Evolutionary conservation across 208 protist species (phyloP).

Genomic region (Sergeia podlipaevii): DNA sequence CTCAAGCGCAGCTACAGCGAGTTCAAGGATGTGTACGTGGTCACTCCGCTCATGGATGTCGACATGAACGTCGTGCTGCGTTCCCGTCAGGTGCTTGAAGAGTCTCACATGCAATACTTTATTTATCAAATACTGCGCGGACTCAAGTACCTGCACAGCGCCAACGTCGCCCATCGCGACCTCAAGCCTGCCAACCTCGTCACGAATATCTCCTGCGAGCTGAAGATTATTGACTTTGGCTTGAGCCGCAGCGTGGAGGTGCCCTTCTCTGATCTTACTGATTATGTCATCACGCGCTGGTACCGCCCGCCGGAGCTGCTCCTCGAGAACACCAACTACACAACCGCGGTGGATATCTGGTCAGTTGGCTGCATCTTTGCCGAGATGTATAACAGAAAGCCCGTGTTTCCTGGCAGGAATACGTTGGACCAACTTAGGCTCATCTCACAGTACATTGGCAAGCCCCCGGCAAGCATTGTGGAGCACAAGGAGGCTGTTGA

Average conservation of each 20-base stretch:
- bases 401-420: constrained; percentile 85
- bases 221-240: constrained; percentile 93
- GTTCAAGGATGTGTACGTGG: constrained; percentile 95
- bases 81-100: constrained; percentile 89
- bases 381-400: constrained; percentile 94
- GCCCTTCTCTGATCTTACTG: constrained; percentile 73
- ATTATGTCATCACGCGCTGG: constrained; percentile 95
- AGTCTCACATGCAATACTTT: constrained; percentile 83
- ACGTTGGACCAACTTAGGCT: constrained; percentile 92
- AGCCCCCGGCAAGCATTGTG: constrained; percentile 89
- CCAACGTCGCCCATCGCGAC: constrained; percentile 88
- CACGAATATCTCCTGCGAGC: constrained; percentile 76
- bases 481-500: constrained; percentile 75
- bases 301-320: constrained; percentile 94
- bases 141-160: constrained; percentile 88
- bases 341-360: constrained; percentile 90
- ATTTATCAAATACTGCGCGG: constrained; percentile 88
- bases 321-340: constrained; percentile 87
- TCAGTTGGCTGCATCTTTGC: constrained; percentile 95
- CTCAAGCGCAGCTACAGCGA: constrained; percentile 81
- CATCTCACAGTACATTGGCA: constrained; percentile 91
- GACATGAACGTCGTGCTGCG: constrained; percentile 95
- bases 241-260: constrained; percentile 85
- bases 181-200: constrained; percentile 91
- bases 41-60: constrained; percentile 96